Evolutionary conservation across 768 basidiomycete species (phyloP).

Genomic region (Tricholoma bakamatsutake): DNA sequence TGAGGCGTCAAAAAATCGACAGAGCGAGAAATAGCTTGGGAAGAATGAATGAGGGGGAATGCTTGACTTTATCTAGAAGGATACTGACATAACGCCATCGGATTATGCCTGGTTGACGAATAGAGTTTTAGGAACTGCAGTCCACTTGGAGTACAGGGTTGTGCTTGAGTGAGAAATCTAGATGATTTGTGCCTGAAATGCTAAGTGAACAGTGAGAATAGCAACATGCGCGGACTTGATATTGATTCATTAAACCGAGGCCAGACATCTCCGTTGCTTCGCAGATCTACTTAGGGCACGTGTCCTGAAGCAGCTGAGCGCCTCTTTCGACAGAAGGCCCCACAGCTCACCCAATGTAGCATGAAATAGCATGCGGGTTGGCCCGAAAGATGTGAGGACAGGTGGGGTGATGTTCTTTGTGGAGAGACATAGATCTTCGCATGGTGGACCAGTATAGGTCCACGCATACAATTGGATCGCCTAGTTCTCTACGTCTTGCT

Average conservation of each 20-base stretch:
- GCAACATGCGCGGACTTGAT: background rate
- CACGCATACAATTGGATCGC: no score
- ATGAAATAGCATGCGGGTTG: no score
- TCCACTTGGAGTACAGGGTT: conserved; percentile 28
- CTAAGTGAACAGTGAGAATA: conserved; percentile 8
- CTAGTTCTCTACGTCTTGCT: no score
- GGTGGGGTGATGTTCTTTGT: no score
- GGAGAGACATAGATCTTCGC: no score
- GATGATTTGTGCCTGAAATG: conserved; percentile 20
- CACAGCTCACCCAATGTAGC: no score
- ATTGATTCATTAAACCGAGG: background rate
- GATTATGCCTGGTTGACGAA: conserved; percentile 29
- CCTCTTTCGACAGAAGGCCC: no score
- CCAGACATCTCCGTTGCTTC: background rate
- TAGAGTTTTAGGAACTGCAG: conserved; percentile 45
- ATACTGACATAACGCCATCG: conserved; percentile 28
- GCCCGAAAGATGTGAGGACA: no score
- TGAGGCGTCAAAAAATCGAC: conserved; percentile 10
- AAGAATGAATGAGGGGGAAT: conserved; percentile 18
- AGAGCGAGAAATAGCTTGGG: conserved; percentile 6
- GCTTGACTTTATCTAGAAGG: conserved; percentile 30
- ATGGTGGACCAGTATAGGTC: no score
- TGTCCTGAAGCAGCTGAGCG: background rate
- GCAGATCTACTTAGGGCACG: background rate
- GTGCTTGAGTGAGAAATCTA: conserved; percentile 25